Conservation (phyloP, 1,284 basidiomycete genomes). For the Ustilago crameri region DNA sequence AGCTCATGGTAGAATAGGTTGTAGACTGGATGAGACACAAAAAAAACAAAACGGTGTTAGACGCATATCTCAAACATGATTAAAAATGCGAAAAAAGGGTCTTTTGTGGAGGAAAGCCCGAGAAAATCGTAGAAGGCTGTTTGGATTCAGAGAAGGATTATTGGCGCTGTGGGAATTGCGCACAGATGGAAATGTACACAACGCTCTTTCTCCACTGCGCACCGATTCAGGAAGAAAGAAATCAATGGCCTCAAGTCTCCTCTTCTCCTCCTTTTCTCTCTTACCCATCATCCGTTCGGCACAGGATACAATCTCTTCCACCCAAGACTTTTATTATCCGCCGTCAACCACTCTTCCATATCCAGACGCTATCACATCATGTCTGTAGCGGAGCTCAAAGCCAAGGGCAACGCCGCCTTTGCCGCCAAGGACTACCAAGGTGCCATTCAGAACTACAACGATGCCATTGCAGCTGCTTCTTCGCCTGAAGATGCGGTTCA, state of each 20-base stretch:
- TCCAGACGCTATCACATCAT: slow-evolving; percentile 19
- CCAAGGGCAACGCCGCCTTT: slow-evolving; percentile 67
- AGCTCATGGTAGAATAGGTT: too few species aligned
- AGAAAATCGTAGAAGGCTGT: slow-evolving; percentile 36
- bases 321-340: neutral
- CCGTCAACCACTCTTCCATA: neutral
- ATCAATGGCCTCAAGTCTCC: too few species aligned
- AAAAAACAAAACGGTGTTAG: too few species aligned
- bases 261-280: neutral
- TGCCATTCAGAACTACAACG: slow-evolving; percentile 63
- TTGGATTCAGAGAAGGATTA: neutral
- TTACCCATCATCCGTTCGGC: neutral
- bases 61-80: too few species aligned
- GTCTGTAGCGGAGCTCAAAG: slow-evolving; percentile 66
- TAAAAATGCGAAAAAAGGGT: too few species aligned
- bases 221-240: too few species aligned
- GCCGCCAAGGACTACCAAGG: slow-evolving; percentile 63
- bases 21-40: too few species aligned
- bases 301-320: neutral
- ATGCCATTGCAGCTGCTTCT: slow-evolving; percentile 61
- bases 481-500: slow-evolving; percentile 71
- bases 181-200: neutral
- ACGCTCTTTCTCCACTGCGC: neutral
- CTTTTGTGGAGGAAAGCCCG: slow-evolving; percentile 39
- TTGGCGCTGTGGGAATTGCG: neutral